Base-by-base conservation (phyloP, 768 basidiomycete species). In the Lentinula edodes region DNA sequence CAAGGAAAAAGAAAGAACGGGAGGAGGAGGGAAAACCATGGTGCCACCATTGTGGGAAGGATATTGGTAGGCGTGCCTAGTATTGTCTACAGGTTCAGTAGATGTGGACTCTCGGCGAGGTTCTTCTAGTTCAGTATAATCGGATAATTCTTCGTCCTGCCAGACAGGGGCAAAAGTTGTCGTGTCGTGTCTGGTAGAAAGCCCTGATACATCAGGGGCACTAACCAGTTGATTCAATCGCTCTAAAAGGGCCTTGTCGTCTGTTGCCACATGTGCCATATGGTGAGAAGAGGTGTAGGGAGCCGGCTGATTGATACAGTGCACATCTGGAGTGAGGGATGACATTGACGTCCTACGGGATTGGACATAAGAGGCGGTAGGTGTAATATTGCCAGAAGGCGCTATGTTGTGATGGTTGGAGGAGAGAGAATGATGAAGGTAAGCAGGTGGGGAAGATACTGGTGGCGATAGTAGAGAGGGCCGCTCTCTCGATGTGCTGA, bases 241-340 rank as follows among this genome's bases (percentile, higher is more conserved):
- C 28, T 82, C 84, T 45, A 88, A 76, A n/a, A 80, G 64, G 0
- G 73, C 68, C 68, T 88, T 88, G 70, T 88, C 87, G 68, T 88
- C 87, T 1, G 80, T 86, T 16, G 87, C 86, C 52, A 88, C 74
- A 67, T 88, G 86, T n/a, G 82, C 86, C 16, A 73, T 73, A 53
- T 73, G 73, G 23, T 69, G 41, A 13, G 71, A 66, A 15, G 71
- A 67, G 18, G 41, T 45, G 23, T 28, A n/a, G 2, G 38, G 53
- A 36, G 39, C 8, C 28, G 53, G 38, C 13, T 56, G 55, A 42
- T 32, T 5, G 55, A 41, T 41, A 20, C 41, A 43, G 4, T 23
- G 39, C 6, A 16, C 8, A 15, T 32, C 15, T 41, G 53, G 18
- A 52, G 51, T 12, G 18, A 52, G 32, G 16, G 51, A 52, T 38